Evolutionary conservation across 257 asterid species (phyloP).

Genomic region (Rhazya stricta): DNA sequence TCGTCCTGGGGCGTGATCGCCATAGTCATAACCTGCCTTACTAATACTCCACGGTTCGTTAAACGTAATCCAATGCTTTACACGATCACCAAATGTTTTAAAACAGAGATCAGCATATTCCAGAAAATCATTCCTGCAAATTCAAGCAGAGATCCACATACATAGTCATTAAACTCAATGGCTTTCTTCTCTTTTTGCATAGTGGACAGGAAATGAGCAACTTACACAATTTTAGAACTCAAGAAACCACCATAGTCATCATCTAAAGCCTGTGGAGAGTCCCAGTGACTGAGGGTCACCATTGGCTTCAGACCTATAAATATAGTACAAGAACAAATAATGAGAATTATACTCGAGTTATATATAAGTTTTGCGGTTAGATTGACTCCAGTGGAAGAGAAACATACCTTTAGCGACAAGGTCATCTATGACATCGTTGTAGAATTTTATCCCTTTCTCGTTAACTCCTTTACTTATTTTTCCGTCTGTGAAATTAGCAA

Average conservation of each 20-base stretch:
- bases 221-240: slow-evolving; percentile 32
- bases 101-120: slow-evolving; percentile 50
- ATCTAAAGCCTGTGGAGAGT: slow-evolving; percentile 32
- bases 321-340: not conserved
- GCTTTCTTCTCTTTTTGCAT: not conserved
- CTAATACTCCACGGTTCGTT: slow-evolving; percentile 41
- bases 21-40: slow-evolving; percentile 42
- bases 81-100: slow-evolving; percentile 55
- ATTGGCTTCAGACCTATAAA: not conserved
- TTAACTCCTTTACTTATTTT: slow-evolving; percentile 1
- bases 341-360: not conserved
- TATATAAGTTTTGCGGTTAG: no score
- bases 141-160: not conserved
- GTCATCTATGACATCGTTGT: not conserved
- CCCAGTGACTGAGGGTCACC: slow-evolving; percentile 32
- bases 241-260: slow-evolving; percentile 32
- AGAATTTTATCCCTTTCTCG: not conserved
- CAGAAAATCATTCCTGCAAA: slow-evolving; percentile 41
- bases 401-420: not conserved
- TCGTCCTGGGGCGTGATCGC: slow-evolving; percentile 44
- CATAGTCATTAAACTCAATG: not conserved
- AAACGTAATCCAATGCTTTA: slow-evolving; percentile 48
- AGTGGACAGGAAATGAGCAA: not conserved
- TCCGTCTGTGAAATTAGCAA: not conserved
- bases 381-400: not conserved